phyloP scores from a whole-genome alignment of 2,329 filamentous ascomycete genomes.

The Graphiopsis chlorocephala region DNA sequence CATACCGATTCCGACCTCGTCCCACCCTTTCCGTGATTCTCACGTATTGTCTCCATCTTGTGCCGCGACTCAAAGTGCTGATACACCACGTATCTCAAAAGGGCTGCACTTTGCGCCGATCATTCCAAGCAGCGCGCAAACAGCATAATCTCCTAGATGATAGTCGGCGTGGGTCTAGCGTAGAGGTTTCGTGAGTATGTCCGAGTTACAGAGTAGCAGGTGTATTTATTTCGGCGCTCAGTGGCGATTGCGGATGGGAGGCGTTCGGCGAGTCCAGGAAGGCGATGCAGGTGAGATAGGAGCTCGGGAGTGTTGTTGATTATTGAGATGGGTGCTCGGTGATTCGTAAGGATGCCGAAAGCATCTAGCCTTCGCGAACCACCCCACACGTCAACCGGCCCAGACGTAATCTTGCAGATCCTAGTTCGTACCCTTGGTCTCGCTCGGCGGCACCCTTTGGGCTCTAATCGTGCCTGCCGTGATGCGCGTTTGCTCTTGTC shows the following conservation, averaged over 20 bases:
- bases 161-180: background rate
- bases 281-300: background rate
- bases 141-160: constrained; percentile 9
- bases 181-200: background rate
- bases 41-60: constrained; percentile 8
- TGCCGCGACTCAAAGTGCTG: background rate
- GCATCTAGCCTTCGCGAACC: background rate
- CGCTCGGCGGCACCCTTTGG: background rate
- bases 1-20: constrained; percentile 5
- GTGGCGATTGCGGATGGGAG: background rate
- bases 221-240: background rate
- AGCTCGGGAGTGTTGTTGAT: constrained; percentile 2
- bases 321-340: background rate
- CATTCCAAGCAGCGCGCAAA: constrained; percentile 2
- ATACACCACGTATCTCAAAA: background rate
- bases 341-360: constrained; percentile 5
- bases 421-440: background rate
- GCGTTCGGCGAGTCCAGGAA: background rate
- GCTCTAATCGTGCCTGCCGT: background rate
- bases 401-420: constrained; percentile 9
- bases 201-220: background rate
- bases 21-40: background rate
- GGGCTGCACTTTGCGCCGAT: background rate
- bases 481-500: background rate
- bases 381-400: background rate